Conservation (phyloP, 306 rosid species). For the Quercus variabilis region DNA sequence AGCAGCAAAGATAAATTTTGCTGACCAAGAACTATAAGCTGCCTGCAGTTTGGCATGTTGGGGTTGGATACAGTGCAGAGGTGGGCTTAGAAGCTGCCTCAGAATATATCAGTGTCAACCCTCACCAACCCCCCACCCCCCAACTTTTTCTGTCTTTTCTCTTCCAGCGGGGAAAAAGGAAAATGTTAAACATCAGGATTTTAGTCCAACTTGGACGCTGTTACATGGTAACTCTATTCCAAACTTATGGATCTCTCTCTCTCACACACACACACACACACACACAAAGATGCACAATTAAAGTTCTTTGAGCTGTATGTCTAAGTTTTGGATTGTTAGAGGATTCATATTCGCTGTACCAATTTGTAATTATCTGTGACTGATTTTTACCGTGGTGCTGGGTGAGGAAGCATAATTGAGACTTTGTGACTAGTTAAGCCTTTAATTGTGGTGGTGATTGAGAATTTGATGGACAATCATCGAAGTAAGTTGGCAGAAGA, state of each 20-base stretch:
- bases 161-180: neutral
- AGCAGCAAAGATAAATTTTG: neutral
- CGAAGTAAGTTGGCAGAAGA: slow-evolving; percentile 82
- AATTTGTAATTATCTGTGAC: neutral
- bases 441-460: slow-evolving; percentile 71
- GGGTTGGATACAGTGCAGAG: neutral
- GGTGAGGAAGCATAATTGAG: slow-evolving; percentile 90
- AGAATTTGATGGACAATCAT: slow-evolving; percentile 94
- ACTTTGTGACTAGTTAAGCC: slow-evolving; percentile 58
- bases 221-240: no score
- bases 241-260: no score
- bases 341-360: neutral
- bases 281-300: no score
- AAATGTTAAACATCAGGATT: no score
- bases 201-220: no score
- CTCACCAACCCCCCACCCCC: neutral
- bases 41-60: neutral
- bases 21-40: neutral
- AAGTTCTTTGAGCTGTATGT: neutral
- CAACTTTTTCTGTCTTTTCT: neutral
- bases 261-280: no score
- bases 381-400: slow-evolving; percentile 28
- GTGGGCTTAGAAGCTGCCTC: neutral
- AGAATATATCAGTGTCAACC: neutral
- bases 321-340: neutral